Conservation (phyloP, 2,329 filamentous ascomycete genomes). For the Domatiomyces globalis region DNA sequence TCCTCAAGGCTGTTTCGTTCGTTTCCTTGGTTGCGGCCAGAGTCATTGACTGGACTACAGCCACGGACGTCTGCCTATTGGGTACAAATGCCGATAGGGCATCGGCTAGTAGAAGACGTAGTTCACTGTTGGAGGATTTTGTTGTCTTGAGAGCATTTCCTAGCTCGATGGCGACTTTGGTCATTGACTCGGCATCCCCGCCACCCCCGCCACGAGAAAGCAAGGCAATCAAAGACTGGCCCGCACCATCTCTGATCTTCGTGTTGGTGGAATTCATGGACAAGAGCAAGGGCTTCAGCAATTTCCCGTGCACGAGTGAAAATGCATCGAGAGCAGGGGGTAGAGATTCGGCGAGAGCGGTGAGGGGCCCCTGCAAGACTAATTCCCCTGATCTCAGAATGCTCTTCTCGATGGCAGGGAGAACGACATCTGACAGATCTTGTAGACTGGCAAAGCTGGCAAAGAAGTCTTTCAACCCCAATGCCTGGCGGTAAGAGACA, state of each 20-base stretch:
- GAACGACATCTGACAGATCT: constrained; percentile 60
- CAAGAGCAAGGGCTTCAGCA: constrained; percentile 76
- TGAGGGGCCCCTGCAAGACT: constrained; percentile 64
- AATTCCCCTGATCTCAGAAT: constrained; percentile 82
- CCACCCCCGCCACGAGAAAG: constrained; percentile 51
- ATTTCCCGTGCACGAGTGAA: constrained; percentile 51
- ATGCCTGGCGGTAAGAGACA: constrained; percentile 57
- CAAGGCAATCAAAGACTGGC: constrained; percentile 60
- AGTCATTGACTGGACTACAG: constrained; percentile 53
- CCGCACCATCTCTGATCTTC: constrained; percentile 58
- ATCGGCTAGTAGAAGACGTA: constrained; percentile 68
- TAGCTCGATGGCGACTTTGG: constrained; percentile 63
- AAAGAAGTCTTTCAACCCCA: constrained; percentile 72
- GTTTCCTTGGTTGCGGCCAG: constrained; percentile 66
- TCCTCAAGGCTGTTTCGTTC: constrained; percentile 66
- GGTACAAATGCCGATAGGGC: constrained; percentile 55
- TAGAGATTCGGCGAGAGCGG: constrained; percentile 57
- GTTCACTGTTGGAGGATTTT: constrained; percentile 73
- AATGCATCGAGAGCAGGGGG: constrained; percentile 63
- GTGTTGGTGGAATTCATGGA: constrained; percentile 84
- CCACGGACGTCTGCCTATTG: constrained; percentile 48
- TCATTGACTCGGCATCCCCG: constrained; percentile 43
- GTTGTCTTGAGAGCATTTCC: constrained; percentile 64
- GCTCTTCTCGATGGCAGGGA: constrained; percentile 76
- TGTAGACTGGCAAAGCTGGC: constrained; percentile 55